Conservation (phyloP, 2,329 filamentous ascomycete genomes). For the Venturia effusa region DNA sequence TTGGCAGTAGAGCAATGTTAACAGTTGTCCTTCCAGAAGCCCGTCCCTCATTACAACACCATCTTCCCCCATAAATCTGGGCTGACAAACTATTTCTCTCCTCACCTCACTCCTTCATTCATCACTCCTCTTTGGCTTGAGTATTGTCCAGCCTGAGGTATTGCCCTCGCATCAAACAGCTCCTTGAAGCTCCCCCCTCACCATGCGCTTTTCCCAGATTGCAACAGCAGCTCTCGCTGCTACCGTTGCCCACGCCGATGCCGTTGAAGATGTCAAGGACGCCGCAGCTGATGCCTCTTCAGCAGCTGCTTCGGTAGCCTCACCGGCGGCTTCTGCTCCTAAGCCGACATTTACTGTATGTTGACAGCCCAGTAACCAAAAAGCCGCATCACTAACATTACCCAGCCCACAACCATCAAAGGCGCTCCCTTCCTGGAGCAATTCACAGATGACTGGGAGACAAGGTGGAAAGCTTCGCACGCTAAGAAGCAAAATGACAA, state of each 20-base stretch:
- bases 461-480: conserved; percentile 85
- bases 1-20: background rate
- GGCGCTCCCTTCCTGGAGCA: conserved; percentile 87
- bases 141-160: background rate
- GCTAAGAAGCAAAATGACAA: conserved; percentile 89
- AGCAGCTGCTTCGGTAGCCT: conserved; percentile 8
- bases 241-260: conserved; percentile 9
- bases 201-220: conserved; percentile 4
- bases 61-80: background rate
- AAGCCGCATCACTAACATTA: conserved; percentile 2
- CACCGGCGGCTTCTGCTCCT: conserved; percentile 4
- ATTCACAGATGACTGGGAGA: conserved; percentile 94
- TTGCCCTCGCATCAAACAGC: background rate
- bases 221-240: conserved; percentile 9
- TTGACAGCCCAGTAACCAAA: background rate
- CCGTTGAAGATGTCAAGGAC: conserved; percentile 10
- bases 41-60: background rate
- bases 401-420: conserved; percentile 75
- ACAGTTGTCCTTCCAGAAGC: background rate
- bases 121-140: background rate
- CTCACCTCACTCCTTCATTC: background rate
- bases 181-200: background rate
- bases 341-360: conserved; percentile 14
- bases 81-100: background rate
- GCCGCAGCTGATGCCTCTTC: conserved; percentile 11